A percentile compares a stretch with the other conserved stretches of the same genome.
These are phyloP conservation scores for Arabidopsis arenosa DNA, from an alignment of 345 rosid genomes.

Conservation along the genomic window DNA sequence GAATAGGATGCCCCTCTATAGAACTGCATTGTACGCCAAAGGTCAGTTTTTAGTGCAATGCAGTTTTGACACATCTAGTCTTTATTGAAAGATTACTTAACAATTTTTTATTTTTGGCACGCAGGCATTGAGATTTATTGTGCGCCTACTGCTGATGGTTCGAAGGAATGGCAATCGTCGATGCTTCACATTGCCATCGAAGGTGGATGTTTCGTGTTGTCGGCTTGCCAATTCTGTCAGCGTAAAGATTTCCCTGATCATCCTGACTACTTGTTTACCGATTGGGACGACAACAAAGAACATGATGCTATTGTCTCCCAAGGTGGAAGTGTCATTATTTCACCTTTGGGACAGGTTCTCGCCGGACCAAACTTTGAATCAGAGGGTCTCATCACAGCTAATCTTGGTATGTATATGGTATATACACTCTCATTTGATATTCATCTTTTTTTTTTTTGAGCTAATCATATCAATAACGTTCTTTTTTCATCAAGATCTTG, in stretches of 20 bases:
- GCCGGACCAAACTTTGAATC: constrained; percentile 93
- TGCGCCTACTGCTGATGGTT: constrained; percentile 88
- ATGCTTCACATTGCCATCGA: constrained; percentile 85
- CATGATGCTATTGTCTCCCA: constrained; percentile 75
- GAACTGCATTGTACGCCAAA: constrained; percentile 85
- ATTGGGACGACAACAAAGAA: constrained; percentile 52
- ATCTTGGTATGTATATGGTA: constrained; percentile 67
- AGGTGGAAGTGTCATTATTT: constrained; percentile 90
- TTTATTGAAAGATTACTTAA: background rate
- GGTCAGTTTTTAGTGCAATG: constrained; percentile 46
- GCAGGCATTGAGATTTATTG: constrained; percentile 86
- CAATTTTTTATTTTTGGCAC: background rate
- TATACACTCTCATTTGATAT: background rate
- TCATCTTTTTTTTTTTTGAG: background rate
- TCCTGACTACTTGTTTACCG: constrained; percentile 67
- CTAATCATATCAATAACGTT: background rate
- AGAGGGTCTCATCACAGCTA: constrained; percentile 84
- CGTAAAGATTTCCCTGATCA: constrained; percentile 85
- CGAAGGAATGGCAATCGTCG: constrained; percentile 75
- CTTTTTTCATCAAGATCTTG: constrained; percentile 60
- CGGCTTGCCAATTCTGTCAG: constrained; percentile 79
- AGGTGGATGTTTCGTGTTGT: constrained; percentile 88
- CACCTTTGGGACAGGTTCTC: constrained; percentile 77
- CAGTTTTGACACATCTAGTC: background rate
- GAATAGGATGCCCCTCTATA: constrained; percentile 85